Evolutionary conservation across 305 asterid species (phyloP).

Genomic region (Withania somnifera): DNA sequence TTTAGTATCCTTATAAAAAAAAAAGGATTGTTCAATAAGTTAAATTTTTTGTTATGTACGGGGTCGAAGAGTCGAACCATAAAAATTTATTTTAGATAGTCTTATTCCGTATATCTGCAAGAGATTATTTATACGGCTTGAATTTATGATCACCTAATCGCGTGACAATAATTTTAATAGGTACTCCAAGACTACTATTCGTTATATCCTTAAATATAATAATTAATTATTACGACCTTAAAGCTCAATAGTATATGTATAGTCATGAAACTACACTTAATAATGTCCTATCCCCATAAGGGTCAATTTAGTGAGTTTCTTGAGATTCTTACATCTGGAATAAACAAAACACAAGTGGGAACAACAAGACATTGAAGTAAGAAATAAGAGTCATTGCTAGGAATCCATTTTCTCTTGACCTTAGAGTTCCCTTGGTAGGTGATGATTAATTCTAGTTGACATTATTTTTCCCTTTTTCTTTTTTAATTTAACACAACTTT

Average conservation of each 20-base stretch:
- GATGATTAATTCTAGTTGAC: constrained; percentile 2
- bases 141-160: too few species aligned
- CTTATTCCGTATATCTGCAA: too few species aligned
- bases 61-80: too few species aligned
- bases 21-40: too few species aligned
- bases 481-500: neutral
- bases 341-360: constrained; percentile 17
- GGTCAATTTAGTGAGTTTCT: constrained; percentile 37
- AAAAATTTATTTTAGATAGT: too few species aligned
- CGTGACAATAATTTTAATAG: too few species aligned
- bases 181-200: too few species aligned
- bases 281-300: constrained; percentile 36
- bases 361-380: constrained; percentile 20
- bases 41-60: too few species aligned
- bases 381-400: constrained; percentile 16
- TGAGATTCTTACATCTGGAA: constrained; percentile 57
- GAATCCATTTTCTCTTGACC: constrained; percentile 21
- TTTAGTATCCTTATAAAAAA: neutral
- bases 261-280: constrained; percentile 9
- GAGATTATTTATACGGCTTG: too few species aligned
- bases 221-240: neutral
- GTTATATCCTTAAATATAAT: neutral
- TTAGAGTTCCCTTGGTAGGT: constrained; percentile 30
- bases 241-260: neutral
- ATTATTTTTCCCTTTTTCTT: neutral